A percentile compares a stretch with the other conserved stretches of the same genome.
These are phyloP conservation scores for Thielaviopsis punctulata DNA, from an alignment of 2,329 filamentous ascomycete species.

Conservation along the genomic window DNA sequence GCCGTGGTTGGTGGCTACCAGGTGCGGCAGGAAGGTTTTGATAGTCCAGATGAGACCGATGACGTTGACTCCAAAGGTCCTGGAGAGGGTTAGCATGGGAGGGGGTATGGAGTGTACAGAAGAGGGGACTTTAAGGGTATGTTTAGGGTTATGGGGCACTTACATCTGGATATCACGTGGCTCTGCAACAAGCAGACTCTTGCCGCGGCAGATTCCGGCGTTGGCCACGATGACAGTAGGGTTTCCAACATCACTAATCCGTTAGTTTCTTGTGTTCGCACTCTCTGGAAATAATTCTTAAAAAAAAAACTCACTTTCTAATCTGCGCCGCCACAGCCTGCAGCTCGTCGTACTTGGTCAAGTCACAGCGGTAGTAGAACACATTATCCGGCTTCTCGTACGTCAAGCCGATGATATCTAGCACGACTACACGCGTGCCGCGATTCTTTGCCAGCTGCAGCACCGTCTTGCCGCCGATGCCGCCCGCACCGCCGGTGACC, in stretches of 20 bases:
- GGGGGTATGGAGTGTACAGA: not conserved
- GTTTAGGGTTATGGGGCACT: not conserved
- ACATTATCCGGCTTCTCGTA: constrained; percentile 25
- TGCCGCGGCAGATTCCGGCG: constrained; percentile 34
- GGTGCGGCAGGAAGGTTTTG: constrained; percentile 37
- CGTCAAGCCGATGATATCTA: constrained; percentile 35
- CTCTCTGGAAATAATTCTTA: not conserved
- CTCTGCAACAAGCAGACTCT: constrained; percentile 30
- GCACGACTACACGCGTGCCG: constrained; percentile 37
- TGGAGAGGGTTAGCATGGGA: not conserved
- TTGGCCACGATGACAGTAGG: constrained; percentile 39
- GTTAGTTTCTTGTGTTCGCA: not conserved
- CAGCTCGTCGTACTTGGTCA: constrained; percentile 30
- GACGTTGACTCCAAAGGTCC: constrained; percentile 40
- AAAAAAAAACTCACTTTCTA: constrained; percentile 3
- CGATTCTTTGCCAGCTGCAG: constrained; percentile 28
- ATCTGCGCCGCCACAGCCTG: constrained; percentile 25
- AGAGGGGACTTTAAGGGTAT: not conserved
- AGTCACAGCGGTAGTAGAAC: constrained; percentile 38
- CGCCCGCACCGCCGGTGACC: constrained; percentile 42
- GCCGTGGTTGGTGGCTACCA: constrained; percentile 37
- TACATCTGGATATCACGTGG: constrained; percentile 24
- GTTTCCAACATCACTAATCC: constrained; percentile 1
- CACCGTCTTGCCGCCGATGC: constrained; percentile 39
- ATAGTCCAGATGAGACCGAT: constrained; percentile 38